Conservation (phyloP, 2,329 filamentous ascomycete species). For the Grosmannia huntii region DNA sequence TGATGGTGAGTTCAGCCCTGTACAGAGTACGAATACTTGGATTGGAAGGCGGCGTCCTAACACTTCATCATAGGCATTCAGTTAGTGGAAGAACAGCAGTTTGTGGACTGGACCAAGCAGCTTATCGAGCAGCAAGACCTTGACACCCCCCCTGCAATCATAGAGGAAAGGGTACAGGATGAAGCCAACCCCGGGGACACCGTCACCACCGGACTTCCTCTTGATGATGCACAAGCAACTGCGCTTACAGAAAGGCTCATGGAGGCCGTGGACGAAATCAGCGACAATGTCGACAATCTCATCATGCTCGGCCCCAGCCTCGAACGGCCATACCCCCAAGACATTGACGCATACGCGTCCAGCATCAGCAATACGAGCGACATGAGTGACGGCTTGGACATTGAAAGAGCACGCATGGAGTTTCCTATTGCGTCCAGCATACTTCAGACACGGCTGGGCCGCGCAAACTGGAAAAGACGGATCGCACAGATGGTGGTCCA, state of each 20-base stretch:
- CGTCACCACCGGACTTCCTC: not conserved
- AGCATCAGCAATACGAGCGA: constrained; percentile 8
- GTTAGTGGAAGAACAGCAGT: constrained; percentile 5
- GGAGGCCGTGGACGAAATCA: not conserved
- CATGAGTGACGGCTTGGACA: constrained; percentile 6
- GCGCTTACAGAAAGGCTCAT: not conserved
- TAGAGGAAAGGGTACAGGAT: not conserved
- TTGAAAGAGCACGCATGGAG: constrained; percentile 7
- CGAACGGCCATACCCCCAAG: constrained; percentile 8
- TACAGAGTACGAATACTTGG: not conserved
- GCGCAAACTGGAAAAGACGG: constrained; percentile 9
- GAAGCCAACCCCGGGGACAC: not conserved
- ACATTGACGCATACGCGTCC: constrained; percentile 7
- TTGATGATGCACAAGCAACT: not conserved
- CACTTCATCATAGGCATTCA: not conserved
- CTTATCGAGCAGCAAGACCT: not conserved
- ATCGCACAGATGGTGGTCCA: constrained; percentile 7
- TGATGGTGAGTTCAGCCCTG: constrained; percentile 2
- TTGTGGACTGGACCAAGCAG: constrained; percentile 1
- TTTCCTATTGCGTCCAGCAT: constrained; percentile 9
- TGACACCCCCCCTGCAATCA: not conserved
- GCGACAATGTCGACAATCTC: constrained; percentile 3
- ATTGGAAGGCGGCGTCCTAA: not conserved
- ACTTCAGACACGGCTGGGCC: constrained; percentile 8
- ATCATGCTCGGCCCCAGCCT: constrained; percentile 10